Conservation (phyloP, 2,329 filamentous ascomycete genomes). For the Chalaropsis thielavioides region DNA sequence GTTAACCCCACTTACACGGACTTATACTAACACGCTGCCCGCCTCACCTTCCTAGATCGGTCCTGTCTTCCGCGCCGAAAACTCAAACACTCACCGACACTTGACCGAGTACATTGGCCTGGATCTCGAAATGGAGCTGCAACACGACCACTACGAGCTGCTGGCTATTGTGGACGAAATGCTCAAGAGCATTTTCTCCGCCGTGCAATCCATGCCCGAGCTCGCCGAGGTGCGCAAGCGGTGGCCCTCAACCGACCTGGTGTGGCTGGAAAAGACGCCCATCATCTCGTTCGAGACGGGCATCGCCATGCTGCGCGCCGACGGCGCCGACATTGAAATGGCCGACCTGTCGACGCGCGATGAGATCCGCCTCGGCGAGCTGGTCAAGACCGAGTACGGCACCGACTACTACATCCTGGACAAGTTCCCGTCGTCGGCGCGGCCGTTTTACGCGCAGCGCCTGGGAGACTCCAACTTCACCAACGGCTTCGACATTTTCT, state of each 20-base stretch:
- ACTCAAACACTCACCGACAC: conserved; percentile 89
- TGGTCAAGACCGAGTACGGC: conserved; percentile 72
- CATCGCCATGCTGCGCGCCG: conserved; percentile 67
- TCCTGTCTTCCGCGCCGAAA: conserved; percentile 83
- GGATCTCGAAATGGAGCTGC: conserved; percentile 84
- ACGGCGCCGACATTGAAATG: conserved; percentile 53
- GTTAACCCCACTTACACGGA: neutral
- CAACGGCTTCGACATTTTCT: conserved; percentile 91
- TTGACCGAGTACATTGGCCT: conserved; percentile 89
- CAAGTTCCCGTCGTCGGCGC: conserved; percentile 72
- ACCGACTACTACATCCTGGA: conserved; percentile 92
- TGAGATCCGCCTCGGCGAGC: conserved; percentile 69
- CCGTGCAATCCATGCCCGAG: conserved; percentile 41
- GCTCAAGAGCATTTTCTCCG: conserved; percentile 55
- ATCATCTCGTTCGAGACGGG: conserved; percentile 68
- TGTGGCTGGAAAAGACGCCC: conserved; percentile 75
- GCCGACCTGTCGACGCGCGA: conserved; percentile 77
- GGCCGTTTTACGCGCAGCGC: conserved; percentile 85
- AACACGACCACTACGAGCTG: conserved; percentile 79
- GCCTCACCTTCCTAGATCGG: conserved; percentile 37
- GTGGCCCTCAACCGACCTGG: conserved; percentile 73
- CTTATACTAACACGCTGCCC: neutral
- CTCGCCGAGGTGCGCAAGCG: conserved; percentile 67
- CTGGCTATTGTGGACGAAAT: conserved; percentile 63
- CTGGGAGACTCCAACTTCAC: conserved; percentile 61